A percentile compares a stretch with the other conserved stretches of the same genome.
Conservation (phyloP, 2,329 filamentous ascomycete genomes). For the Cytospora chrysosperma region DNA sequence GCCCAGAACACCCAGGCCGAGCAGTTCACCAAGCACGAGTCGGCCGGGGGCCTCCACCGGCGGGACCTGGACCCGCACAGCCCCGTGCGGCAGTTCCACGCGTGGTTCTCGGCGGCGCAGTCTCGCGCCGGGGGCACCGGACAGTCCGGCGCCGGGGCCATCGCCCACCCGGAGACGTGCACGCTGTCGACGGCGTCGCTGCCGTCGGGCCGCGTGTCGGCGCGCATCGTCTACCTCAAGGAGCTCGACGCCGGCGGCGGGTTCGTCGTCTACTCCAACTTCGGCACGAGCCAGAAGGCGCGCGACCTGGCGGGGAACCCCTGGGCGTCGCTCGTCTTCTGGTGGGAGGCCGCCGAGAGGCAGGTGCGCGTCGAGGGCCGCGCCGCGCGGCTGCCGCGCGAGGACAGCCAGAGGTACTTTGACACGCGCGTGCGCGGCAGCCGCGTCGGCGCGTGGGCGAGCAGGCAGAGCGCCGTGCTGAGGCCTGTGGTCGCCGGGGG, state of each 20-base stretch:
- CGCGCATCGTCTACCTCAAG: conserved; percentile 91
- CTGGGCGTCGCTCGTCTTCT: conserved; percentile 82
- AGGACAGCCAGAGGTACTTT: conserved; percentile 71
- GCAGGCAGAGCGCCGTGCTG: conserved; percentile 79
- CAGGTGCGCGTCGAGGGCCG: conserved; percentile 88
- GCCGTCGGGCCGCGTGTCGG: conserved; percentile 79
- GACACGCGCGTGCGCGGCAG: conserved; percentile 73
- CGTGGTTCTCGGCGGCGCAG: conserved; percentile 80
- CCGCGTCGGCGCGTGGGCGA: conserved; percentile 90
- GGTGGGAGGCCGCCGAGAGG: conserved; percentile 82
- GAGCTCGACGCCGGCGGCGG: conserved; percentile 80
- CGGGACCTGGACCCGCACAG: conserved; percentile 58
- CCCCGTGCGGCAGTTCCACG: conserved; percentile 82
- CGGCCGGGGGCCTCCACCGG: conserved; percentile 55
- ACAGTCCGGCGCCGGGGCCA: too few relatives aligned
- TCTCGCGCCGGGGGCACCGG: too few relatives aligned
- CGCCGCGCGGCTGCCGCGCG: conserved; percentile 62
- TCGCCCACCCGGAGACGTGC: conserved; percentile 83
- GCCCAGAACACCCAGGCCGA: conserved; percentile 63
- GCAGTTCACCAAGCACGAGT: conserved; percentile 64
- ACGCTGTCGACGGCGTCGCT: conserved; percentile 81
- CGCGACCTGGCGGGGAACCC: conserved; percentile 70
- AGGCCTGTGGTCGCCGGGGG: too few relatives aligned
- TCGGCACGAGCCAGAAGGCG: conserved; percentile 72
- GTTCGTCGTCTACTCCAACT: conserved; percentile 94